Base-by-base conservation (phyloP, 169 alveolate species). In the Plasmodium gallinaceum region DNA sequence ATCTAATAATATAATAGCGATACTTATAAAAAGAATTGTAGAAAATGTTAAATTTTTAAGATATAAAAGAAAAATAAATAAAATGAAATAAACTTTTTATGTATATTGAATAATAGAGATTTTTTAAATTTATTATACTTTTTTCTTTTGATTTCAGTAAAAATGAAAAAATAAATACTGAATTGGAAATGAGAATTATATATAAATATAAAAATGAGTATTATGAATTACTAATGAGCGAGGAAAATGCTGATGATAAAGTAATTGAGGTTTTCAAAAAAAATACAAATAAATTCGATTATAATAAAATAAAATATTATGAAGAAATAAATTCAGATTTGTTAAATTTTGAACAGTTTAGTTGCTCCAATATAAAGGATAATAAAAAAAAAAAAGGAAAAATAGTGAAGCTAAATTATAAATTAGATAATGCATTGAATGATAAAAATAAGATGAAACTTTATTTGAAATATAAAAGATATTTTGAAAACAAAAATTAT, bases 311-410 rank as follows among this genome's bases (percentile, higher is more conserved):
- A 39, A 37, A 26, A 7, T 42, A 7, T 51, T 16, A 32, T 48
- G 43, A 72, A 9, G 83, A 65, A 12, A 80, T 62, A 22, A 60
- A 80, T 61, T 18, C 46, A n/a, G 90, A 80, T 61, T 80, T 80
- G 6, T 58, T 80, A 22, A 69, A 80, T 39, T 68, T 80, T n/a
- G 51, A 43, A 24, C 90, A 80, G 32, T 80, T 52, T 69, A 62
- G 37, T 12, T 22, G 43, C 24, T 4, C 14, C 7, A 54, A 54
- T 12, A 54, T 54, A 16, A 54, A 54, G 7, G 43, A 12, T 39
- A 45, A n/a, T 20, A 20, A 8, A 4, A 37, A 43, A 32, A 45
- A 12, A 57, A 48, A 54, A 37, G n/a, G 26, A 46, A 2, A 64
- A n/a, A 37, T 9, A 62, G 18, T 12, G 24, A 54, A 2, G 8